Evolutionary conservation across 768 basidiomycete species (phyloP).

Genomic region (Russula ochroleuca): DNA sequence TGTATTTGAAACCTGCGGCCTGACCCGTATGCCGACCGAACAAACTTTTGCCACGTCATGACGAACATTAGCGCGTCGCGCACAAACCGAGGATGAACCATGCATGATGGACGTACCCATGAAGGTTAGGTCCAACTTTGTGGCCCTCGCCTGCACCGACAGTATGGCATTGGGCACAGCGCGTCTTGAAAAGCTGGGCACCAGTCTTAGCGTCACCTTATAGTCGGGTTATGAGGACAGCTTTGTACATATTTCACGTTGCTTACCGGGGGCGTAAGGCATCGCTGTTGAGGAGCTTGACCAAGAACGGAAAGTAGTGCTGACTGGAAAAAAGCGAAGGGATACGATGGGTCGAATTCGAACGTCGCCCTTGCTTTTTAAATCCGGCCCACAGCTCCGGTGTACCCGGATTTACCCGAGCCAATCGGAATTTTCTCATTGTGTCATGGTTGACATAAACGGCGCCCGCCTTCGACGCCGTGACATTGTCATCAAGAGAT

Average conservation of each 20-base stretch:
- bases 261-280: slow-evolving; percentile 45
- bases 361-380: neutral
- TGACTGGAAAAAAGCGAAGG: neutral
- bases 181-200: slow-evolving; percentile 93
- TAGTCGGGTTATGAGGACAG: neutral
- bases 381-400: neutral
- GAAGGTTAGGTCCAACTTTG: slow-evolving; percentile 94
- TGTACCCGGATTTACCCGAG: slow-evolving; percentile 13
- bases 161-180: slow-evolving; percentile 93
- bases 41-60: slow-evolving; percentile 42
- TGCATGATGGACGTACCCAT: slow-evolving; percentile 57
- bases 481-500: too few species aligned
- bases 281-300: slow-evolving; percentile 32
- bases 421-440: slow-evolving; percentile 10
- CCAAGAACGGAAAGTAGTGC: neutral
- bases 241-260: neutral
- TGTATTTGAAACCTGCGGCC: slow-evolving; percentile 84
- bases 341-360: neutral
- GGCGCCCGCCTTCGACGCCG: too few species aligned
- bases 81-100: neutral
- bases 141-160: slow-evolving; percentile 68
- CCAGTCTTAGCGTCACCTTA: slow-evolving; percentile 85
- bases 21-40: slow-evolving; percentile 87
- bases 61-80: slow-evolving; percentile 1
- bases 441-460: neutral